Evolutionary conservation across 2,329 filamentous ascomycete species (phyloP), one percentile per base, ranked within the genome.

Genomic region (Aureobasidium melanogenum): DNA sequence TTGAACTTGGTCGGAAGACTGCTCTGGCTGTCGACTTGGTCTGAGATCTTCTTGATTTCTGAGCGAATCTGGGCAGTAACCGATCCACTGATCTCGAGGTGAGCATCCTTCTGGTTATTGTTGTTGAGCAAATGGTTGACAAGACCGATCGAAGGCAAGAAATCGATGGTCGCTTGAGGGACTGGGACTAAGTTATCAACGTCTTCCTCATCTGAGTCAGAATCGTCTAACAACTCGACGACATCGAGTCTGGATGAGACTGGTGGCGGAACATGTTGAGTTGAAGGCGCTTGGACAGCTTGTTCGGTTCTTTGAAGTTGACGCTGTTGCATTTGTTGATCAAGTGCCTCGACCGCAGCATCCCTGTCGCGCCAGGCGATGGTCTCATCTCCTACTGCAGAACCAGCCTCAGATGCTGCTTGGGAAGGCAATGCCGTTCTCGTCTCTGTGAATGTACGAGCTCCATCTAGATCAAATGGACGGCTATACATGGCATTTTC

Each of bases 191-290:
- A 8, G 22, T 15, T 46, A 24, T 26, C 41, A 26, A 50, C 34
- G 14, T 54, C 65, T 65, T 69, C 64, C 32, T 62, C 63, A 52
- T 66, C 65, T 22, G 59, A 60, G 51, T 67, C 65, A 48, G 64
- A 67, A 17, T 64, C 64, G 63, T 46, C 43, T 9, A 50, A 10
- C 15, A 59, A 15, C 17, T 50, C 56, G 15, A 59, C 44, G 14
- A 59, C 44, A 30, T 46, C 39, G 15, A 48, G 56, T 17, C 56
- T 59, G n/a, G 56, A 50, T 17, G 56, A 50, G 17, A 24, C 24
- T 5, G 32, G 24, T 15, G 34, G 24, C 32, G 32, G 30, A 28
- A 4, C 44, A 41, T 39, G 15, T n/a, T 30, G 26, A 72, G 66
- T 60, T 68, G 64, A 6, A 30, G 14, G 41, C 68, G 65, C 26